Evolutionary conservation across 345 rosid genomes (phyloP).

Genomic region (Mangifera indica): DNA sequence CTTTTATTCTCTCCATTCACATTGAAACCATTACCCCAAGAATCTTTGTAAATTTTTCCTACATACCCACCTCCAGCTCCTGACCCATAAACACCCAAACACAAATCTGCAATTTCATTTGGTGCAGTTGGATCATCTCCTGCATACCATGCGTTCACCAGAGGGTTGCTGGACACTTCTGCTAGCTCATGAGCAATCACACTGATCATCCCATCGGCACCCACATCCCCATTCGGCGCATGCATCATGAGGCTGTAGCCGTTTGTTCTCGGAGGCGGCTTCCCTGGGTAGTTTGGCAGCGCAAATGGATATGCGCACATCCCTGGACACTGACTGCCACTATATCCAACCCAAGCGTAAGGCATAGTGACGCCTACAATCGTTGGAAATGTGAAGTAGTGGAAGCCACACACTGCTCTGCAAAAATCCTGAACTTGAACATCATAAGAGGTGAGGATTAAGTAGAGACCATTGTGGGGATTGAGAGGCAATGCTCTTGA

Average conservation of each 20-base stretch:
- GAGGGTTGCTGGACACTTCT: slow-evolving; percentile 53
- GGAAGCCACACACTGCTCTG: slow-evolving; percentile 63
- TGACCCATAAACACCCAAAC: slow-evolving; percentile 55
- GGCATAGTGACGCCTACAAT: slow-evolving; percentile 54
- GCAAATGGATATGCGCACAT: slow-evolving; percentile 66
- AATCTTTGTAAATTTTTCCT: slow-evolving; percentile 46
- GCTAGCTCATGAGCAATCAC: slow-evolving; percentile 67
- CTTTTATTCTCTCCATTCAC: slow-evolving; percentile 58
- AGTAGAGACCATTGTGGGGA: slow-evolving; percentile 49
- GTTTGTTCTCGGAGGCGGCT: slow-evolving; percentile 31
- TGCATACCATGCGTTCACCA: slow-evolving; percentile 65
- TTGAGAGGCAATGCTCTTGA: slow-evolving; percentile 42
- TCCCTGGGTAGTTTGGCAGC: slow-evolving; percentile 42
- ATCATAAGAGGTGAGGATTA: slow-evolving; percentile 50
- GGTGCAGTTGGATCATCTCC: slow-evolving; percentile 62
- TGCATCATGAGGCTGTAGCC: slow-evolving; percentile 42
- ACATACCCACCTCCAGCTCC: slow-evolving; percentile 65
- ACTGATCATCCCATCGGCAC: slow-evolving; percentile 64
- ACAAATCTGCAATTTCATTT: slow-evolving; percentile 57
- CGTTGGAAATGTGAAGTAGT: slow-evolving; percentile 60
- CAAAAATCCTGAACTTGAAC: slow-evolving; percentile 69
- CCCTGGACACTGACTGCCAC: slow-evolving; percentile 57
- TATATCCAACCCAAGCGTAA: slow-evolving; percentile 64
- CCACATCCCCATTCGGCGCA: slow-evolving; percentile 57
- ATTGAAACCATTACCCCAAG: slow-evolving; percentile 51